Evolutionary conservation across 1,139 yeast species (phyloP), one percentile per base, ranked within the genome.

Genomic region (Yueomyces sp.): DNA sequence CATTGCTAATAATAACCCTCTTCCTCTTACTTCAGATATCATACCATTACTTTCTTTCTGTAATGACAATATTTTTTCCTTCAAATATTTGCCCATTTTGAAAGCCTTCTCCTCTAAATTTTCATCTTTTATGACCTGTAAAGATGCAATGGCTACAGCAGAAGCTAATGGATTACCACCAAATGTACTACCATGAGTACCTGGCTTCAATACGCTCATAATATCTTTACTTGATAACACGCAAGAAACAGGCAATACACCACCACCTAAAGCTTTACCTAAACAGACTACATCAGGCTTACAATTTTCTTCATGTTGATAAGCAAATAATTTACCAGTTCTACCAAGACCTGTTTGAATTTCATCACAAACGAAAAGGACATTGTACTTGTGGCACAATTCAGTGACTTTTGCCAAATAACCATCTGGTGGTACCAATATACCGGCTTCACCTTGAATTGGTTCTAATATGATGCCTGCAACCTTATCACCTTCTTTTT

Each of bases 371-470:
- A 89, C 89, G 56, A 89, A 73, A 59, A 89, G 70, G 30, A 85
- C 87, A 57, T 89, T 86, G 73, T 89, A 73, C 66, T 86, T 69
- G 59, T 76, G 78, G 70, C 96, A 87, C 49, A 89, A 72, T 46
- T 68, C 77, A 54, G 76, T 76, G 34, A 89, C 96, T 53, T 71
- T 68, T 45, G 79, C 66, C 52, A 89, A 75, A 68, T 89, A 89
- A 56, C 76, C 94, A 44, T 65, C 68, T 50, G 93, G 94, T 43
- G 97, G 97, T 29, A 89, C 96, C 36, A 89, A 94, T 53, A 89
- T 89, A 55, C 97, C 98, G 35, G 98, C 98, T 66, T 89, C 98
- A 63, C 98, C 98, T 66, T 89, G 98, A 58, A 89, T 89, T 49
- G 97, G 97, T 67, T 89, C 98, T 53, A 89, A 76, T 52, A 89